A percentile compares a stretch with the other conserved stretches of the same genome.
Evolutionary conservation across 2,329 filamentous ascomycete species (phyloP).

Genomic region (Gaeumannomyces sp.): DNA sequence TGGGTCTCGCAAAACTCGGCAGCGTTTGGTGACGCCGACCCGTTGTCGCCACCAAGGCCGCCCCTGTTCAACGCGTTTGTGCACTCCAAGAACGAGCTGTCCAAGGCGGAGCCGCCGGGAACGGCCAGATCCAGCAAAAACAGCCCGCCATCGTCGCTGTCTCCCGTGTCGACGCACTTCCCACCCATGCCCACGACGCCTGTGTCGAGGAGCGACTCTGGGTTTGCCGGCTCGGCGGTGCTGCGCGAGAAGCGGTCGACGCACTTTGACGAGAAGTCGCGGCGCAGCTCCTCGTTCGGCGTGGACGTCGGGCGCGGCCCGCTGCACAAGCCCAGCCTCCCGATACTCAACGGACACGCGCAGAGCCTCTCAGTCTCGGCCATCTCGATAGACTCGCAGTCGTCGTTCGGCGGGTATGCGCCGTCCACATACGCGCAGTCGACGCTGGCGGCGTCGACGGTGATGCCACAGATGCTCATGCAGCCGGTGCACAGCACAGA

Average conservation of each 20-base stretch:
- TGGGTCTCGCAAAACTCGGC: constrained; percentile 87
- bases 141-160: constrained; percentile 60
- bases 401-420: constrained; percentile 71
- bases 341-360: constrained; percentile 64
- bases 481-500: constrained; percentile 75
- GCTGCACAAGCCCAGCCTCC: constrained; percentile 62
- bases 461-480: constrained; percentile 79
- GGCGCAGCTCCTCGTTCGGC: constrained; percentile 89
- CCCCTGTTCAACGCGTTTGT: constrained; percentile 90
- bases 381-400: constrained; percentile 57
- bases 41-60: constrained; percentile 43
- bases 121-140: constrained; percentile 60
- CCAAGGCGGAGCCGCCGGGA: constrained; percentile 51
- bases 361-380: constrained; percentile 54
- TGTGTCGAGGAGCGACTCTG: constrained; percentile 85
- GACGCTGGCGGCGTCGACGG: constrained; percentile 77
- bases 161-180: constrained; percentile 73
- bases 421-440: constrained; percentile 81
- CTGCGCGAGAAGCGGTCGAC: constrained; percentile 91
- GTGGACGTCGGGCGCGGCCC: constrained; percentile 56
- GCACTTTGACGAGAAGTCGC: constrained; percentile 76
- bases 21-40: constrained; percentile 67
- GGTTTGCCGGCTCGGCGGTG: constrained; percentile 71
- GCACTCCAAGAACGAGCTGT: constrained; percentile 61
- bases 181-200: constrained; percentile 69